These are phyloP conservation scores for Silybum marianum DNA, from an alignment of 129 eudicot genomes.

Conservation along the genomic window DNA sequence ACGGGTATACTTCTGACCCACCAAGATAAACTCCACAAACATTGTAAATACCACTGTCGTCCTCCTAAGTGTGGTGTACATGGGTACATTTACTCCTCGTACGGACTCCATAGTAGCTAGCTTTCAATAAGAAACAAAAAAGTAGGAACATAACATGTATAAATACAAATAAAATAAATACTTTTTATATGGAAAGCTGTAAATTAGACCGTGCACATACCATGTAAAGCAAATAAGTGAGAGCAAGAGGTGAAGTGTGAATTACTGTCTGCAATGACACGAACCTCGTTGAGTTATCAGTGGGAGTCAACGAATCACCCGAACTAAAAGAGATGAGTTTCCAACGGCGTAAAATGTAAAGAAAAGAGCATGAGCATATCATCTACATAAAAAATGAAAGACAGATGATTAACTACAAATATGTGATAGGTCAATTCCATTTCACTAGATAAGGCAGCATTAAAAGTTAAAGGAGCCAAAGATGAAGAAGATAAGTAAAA, in stretches of 20 bases:
- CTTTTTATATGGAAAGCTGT: background rate
- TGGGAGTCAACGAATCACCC: conserved; percentile 41
- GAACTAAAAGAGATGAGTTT: conserved; percentile 63
- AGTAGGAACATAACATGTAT: conserved; percentile 14
- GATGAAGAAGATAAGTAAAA: background rate
- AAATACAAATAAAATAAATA: conserved; percentile 14
- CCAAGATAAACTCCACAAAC: conserved; percentile 79
- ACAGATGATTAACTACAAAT: background rate
- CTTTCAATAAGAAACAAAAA: conserved; percentile 54
- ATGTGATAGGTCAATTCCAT: background rate
- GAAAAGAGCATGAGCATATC: conserved; percentile 80
- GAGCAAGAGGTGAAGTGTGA: conserved; percentile 78
- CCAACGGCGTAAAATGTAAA: conserved; percentile 63
- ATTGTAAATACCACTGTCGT: conserved; percentile 96
- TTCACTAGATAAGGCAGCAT: background rate
- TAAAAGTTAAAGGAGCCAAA: background rate
- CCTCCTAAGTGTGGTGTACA: conserved; percentile 97
- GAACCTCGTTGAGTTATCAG: conserved; percentile 51
- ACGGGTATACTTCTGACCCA: conserved; percentile 69
- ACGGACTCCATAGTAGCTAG: conserved; percentile 95
- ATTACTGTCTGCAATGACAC: conserved; percentile 70
- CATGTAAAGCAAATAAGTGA: conserved; percentile 93
- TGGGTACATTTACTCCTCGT: conserved; percentile 97
- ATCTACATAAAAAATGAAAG: conserved; percentile 58
- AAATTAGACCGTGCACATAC: conserved; percentile 37